Percentiles rank a stretch among this genome's conserved stretches.
These are phyloP conservation scores for Sporothrix luriei DNA, from an alignment of 2,329 filamentous ascomycete species.

Conservation along the genomic window DNA sequence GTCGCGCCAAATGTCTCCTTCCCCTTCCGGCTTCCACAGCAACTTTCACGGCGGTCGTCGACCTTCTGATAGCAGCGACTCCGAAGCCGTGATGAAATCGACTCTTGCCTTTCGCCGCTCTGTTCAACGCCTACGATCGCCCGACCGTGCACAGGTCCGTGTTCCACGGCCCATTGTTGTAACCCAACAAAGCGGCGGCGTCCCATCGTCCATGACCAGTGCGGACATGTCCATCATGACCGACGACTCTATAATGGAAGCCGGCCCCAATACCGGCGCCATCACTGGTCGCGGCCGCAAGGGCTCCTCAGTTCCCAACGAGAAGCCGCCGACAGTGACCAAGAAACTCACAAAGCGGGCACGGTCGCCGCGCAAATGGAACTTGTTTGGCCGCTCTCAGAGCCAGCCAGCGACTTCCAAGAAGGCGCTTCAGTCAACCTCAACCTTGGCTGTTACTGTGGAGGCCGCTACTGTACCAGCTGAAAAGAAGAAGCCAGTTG, in stretches of 20 bases:
- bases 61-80: constrained; percentile 61
- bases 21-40: constrained; percentile 34
- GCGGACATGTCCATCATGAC: constrained; percentile 60
- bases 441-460: constrained; percentile 52
- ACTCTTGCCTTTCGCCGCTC: constrained; percentile 60
- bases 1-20: constrained; percentile 36
- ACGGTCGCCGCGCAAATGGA: constrained; percentile 64
- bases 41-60: constrained; percentile 41
- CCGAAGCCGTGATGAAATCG: constrained; percentile 54
- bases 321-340: constrained; percentile 38
- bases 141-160: constrained; percentile 49
- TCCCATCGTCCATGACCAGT: constrained; percentile 58
- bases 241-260: constrained; percentile 56
- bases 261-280: constrained; percentile 44
- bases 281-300: constrained; percentile 38
- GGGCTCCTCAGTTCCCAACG: not conserved
- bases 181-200: constrained; percentile 39
- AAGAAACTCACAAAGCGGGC: constrained; percentile 61
- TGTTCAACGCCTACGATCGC: constrained; percentile 53
- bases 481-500: constrained; percentile 55
- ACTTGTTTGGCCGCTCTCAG: constrained; percentile 62
- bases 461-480: constrained; percentile 53
- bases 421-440: constrained; percentile 46
- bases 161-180: constrained; percentile 59
- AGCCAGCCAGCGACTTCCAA: constrained; percentile 46